These are phyloP conservation scores for Tricholoma flavovirens DNA, from an alignment of 768 basidiomycete species.

Conservation along the genomic window DNA sequence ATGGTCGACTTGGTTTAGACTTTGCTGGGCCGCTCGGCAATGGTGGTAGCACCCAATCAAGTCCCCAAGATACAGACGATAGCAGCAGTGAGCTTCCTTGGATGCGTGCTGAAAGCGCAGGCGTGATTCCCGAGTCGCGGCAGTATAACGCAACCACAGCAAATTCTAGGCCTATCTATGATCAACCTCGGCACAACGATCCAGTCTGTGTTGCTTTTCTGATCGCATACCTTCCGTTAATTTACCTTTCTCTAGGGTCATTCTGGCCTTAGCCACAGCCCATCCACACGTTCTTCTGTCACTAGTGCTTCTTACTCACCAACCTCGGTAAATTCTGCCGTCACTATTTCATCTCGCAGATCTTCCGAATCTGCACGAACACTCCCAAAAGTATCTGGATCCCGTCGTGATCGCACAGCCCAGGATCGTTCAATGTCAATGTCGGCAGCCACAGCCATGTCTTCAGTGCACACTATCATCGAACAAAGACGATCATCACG, in stretches of 20 bases:
- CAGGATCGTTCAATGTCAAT: constrained; percentile 78
- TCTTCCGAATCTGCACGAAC: constrained; percentile 70
- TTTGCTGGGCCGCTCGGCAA: constrained; percentile 31
- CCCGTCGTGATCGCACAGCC: constrained; percentile 52
- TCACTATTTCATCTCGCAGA: constrained; percentile 36
- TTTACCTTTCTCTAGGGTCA: constrained; percentile 24
- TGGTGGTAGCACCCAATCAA: constrained; percentile 18
- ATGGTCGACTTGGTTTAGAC: constrained; percentile 54
- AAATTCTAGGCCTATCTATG: constrained; percentile 16
- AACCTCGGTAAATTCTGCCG: constrained; percentile 16
- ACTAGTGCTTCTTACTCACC: constrained; percentile 30
- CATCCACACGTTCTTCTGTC: constrained; percentile 37
- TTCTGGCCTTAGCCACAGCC: constrained; percentile 37
- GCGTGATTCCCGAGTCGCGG: constrained; percentile 25
- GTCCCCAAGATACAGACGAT: constrained; percentile 41
- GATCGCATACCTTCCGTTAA: not conserved
- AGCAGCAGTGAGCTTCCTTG: constrained; percentile 55
- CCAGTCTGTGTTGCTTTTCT: constrained; percentile 4
- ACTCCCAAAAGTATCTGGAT: constrained; percentile 41
- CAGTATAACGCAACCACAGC: constrained; percentile 5
- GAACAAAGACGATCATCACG: constrained; percentile 32
- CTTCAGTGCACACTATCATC: constrained; percentile 42
- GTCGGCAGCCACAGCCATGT: constrained; percentile 46
- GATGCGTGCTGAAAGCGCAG: constrained; percentile 39
- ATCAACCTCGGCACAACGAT: constrained; percentile 25